Base-by-base conservation (phyloP, 1,284 basidiomycete genomes). In the Moesziomyces parantarcticus region DNA sequence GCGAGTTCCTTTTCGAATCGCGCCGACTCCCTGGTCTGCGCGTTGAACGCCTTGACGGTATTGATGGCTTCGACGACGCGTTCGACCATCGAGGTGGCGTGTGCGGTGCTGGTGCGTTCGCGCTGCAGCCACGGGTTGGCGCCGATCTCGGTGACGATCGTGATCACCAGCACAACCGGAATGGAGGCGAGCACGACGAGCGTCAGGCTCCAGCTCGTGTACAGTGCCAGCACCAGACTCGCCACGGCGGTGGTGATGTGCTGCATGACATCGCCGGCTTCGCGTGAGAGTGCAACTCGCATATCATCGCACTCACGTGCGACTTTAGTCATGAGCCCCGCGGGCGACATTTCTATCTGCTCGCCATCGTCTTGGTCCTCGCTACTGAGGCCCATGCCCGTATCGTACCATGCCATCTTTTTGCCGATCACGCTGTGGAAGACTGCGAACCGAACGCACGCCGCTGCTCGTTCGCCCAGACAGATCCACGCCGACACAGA, bases 21-120 rank as follows among this genome's bases (percentile, higher is more conserved):
- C 5, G 83, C 60, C 9, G 85, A 84, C 78, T 97, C 93, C 79
- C 88, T 85, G 0, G 84, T 65, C 61, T 91, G 86, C 2, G 94
- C 94, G 84, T 97, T 98, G 88, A 96, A 97, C 0, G 92, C 93
- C 84, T 99, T 99, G 84, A 99, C 92, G 0, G 95, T 97, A 3
- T 92, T 86, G 76, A 99, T 94, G 43, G 92, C 89, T 11, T 89
- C 85, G 5, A 92, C 86, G 1, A 92, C 89, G 22, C 92, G 90
- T 71, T 96, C 91, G 66, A 95, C 87, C 57, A 91, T 87, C 5
- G 92, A 90, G 0, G 92, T 90, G 0, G 92, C 91, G 8, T 87
- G 86, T 13, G 91, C 89, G 4, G 91, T 89, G 9, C 89, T 87
- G 0, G 86, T 83, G 45, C 92, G 89, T 78, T 97, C 94, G 25